phyloP scores from a whole-genome alignment of 169 alveolate genomes.

The Besnoitia besnoiti region DNA sequence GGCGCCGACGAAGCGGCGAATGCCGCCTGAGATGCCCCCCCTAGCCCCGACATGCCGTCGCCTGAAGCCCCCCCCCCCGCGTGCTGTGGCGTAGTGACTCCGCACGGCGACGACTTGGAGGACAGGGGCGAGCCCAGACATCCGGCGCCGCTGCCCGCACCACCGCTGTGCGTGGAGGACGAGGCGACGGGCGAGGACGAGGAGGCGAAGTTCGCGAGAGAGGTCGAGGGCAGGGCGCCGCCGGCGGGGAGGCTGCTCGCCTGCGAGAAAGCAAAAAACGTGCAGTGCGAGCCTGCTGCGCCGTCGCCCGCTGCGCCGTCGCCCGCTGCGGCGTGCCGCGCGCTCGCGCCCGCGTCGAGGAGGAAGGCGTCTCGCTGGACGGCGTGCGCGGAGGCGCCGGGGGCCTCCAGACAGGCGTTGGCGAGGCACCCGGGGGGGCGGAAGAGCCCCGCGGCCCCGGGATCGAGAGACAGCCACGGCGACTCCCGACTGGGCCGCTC shows the following conservation, averaged over 20 bases:
- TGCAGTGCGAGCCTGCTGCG: too few relatives aligned
- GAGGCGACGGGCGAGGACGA: background rate
- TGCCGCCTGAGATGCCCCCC: background rate
- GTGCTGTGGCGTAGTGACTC: background rate
- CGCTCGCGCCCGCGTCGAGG: too few relatives aligned
- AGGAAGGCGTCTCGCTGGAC: too few relatives aligned
- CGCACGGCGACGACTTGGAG: slow-evolving; percentile 5
- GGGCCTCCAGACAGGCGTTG: too few relatives aligned
- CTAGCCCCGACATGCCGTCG: background rate
- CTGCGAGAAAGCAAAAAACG: too few relatives aligned
- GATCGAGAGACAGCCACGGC: too few relatives aligned
- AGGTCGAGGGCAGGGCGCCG: background rate
- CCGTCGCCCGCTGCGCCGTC: too few relatives aligned
- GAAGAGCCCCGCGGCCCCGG: too few relatives aligned
- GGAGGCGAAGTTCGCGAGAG: background rate
- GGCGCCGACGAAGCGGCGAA: background rate
- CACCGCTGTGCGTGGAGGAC: background rate
- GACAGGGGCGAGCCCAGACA: background rate
- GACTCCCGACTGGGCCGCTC: too few relatives aligned
- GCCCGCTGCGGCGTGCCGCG: too few relatives aligned
- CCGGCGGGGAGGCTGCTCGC: background rate
- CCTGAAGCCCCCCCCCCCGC: background rate
- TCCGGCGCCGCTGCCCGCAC: background rate
- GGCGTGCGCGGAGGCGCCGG: too few relatives aligned
- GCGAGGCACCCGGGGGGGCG: too few relatives aligned